These are phyloP conservation scores for Eucalyptus microcorys DNA, from an alignment of 345 rosid genomes.

Conservation along the genomic window DNA sequence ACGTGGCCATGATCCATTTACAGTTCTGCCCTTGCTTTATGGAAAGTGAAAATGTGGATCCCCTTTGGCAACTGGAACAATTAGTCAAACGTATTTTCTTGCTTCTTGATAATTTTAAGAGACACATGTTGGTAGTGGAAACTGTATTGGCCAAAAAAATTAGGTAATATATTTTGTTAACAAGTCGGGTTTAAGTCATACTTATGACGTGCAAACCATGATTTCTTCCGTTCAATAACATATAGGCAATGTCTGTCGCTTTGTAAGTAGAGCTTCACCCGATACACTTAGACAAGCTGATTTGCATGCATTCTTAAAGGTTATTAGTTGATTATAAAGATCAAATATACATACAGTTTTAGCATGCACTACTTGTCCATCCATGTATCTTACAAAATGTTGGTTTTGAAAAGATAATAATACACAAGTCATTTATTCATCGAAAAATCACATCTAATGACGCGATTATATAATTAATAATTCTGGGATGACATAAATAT, in stretches of 20 bases:
- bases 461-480: neutral
- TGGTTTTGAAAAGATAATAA: neutral
- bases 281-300: neutral
- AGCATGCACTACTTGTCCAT: neutral
- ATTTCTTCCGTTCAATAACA: neutral
- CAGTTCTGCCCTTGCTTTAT: neutral
- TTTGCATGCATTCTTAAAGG: neutral
- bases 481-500: neutral
- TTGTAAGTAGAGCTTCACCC: neutral
- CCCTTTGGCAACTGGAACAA: neutral
- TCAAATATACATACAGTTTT: neutral
- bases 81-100: neutral
- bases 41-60: neutral
- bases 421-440: neutral
- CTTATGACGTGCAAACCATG: neutral
- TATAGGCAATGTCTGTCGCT: neutral
- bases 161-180: neutral
- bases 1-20: neutral
- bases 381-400: neutral
- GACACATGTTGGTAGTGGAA: neutral
- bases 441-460: neutral
- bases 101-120: neutral
- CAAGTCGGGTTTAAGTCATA: neutral
- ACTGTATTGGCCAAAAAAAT: neutral
- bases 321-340: neutral